A percentile compares a stretch with the other conserved stretches of the same genome.
Conservation (phyloP, 257 asterid species). For the Anisodus tanguticus region DNA sequence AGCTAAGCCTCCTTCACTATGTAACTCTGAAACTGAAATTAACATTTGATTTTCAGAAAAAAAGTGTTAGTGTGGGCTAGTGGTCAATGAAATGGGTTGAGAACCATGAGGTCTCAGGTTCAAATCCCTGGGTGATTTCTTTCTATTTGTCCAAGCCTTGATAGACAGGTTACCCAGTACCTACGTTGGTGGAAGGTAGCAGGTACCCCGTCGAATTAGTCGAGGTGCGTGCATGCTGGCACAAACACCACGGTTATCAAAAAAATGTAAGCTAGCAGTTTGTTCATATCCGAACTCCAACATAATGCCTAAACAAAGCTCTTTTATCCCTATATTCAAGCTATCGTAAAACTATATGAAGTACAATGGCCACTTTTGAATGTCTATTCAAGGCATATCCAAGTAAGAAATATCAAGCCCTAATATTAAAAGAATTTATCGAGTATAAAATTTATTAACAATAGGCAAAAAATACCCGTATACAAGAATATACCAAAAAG, state of each 20-base stretch:
- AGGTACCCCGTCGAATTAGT: too few relatives aligned
- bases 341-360: not conserved
- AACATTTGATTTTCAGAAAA: not conserved
- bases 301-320: not conserved
- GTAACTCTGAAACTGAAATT: not conserved
- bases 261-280: not conserved
- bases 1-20: not conserved
- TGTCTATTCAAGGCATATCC: not conserved
- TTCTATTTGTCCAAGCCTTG: not conserved
- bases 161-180: not conserved
- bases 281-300: not conserved
- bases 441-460: too few relatives aligned
- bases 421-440: not conserved
- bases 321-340: not conserved
- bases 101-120: not conserved
- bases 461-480: not conserved
- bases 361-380: not conserved
- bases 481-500: too few relatives aligned
- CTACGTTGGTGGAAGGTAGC: not conserved
- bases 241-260: too few relatives aligned
- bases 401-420: not conserved
- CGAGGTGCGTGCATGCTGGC: too few relatives aligned
- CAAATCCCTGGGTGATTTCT: not conserved
- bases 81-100: not conserved
- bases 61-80: not conserved